Conservation (phyloP, 257 asterid genomes). For the Petrea volubilis region DNA sequence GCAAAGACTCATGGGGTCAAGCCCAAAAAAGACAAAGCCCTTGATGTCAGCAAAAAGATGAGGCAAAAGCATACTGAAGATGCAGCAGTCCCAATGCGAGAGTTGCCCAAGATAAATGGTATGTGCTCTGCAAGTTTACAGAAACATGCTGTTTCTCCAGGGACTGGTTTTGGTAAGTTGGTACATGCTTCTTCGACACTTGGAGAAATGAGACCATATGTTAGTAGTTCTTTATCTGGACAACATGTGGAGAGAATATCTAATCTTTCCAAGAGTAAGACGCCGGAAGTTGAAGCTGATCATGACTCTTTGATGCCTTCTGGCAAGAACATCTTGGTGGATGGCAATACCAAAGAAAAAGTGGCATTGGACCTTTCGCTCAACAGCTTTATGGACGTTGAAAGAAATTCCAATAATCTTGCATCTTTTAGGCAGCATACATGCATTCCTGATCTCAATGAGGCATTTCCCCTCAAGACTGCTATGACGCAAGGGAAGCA, state of each 20-base stretch:
- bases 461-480: constrained; percentile 28
- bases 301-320: constrained; percentile 26
- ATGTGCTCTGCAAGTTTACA: constrained; percentile 19
- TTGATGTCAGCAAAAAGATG: constrained; percentile 30
- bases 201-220: constrained; percentile 25
- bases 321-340: constrained; percentile 28
- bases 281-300: constrained; percentile 38
- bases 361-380: constrained; percentile 61
- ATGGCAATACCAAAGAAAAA: constrained; percentile 32
- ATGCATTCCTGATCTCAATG: constrained; percentile 57
- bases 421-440: constrained; percentile 23
- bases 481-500: constrained; percentile 22
- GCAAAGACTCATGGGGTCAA: constrained; percentile 27
- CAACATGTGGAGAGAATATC: constrained; percentile 21
- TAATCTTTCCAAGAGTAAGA: constrained; percentile 31
- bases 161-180: constrained; percentile 19
- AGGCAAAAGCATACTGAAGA: constrained; percentile 27
- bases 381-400: constrained; percentile 39
- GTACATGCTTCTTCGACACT: constrained; percentile 10
- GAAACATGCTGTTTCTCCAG: constrained; percentile 23
- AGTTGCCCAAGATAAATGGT: constrained; percentile 15
- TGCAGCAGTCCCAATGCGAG: constrained; percentile 20
- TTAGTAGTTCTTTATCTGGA: constrained; percentile 22
- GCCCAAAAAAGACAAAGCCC: constrained; percentile 33
- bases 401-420: constrained; percentile 23